Evolutionary conservation across 371 early-diverging fungal species (phyloP), one percentile per base, ranked within the genome.

Genomic region (Mortierella sp.): DNA sequence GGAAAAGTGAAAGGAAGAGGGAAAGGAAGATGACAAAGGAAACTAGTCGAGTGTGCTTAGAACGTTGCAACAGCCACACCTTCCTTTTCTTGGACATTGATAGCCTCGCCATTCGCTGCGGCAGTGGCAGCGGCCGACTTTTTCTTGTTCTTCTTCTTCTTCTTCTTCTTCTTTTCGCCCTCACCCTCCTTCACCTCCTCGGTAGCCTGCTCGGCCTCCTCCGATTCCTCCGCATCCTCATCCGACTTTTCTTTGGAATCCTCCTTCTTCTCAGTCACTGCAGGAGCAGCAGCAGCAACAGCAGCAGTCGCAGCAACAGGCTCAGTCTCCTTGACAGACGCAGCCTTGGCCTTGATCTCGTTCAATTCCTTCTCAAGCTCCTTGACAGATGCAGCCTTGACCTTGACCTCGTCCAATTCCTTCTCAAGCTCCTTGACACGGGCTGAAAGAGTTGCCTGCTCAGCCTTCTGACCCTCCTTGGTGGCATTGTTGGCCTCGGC

Each of bases 51-150:
- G 12, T 25, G 21, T 28, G 12, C 57, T 58, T 76, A 76, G 37
- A 68, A 68, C 18, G 77, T 72, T 44, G 77, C 77, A 19, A 76
- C 72, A 5, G 77, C 72, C 57, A 76, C 72, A 30, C 77, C 77
- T 15, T 76, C 77, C 69, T 71, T 68, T 65, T 76, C 68, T 62
- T 68, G 62, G n/a, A 74, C 74, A 56, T 51, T 59, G 19, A 71
- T 46, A 11, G 37, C 57, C 55, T 57, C 60, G 9, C 30, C 66
- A 21, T 47, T 51, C 4, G 57, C 60, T 1, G 53, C 46, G 0
- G 52, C 62, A 3, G 60, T 30, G 4, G 61, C 44, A 2, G 64
- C 57, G 19, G 55, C n/a, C 12, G 59, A 26, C 52, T 64, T 57
- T 65, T 53, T 53, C 28, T 65, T 68, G 30, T 43, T 59, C 67